Percentiles rank a stretch among this genome's conserved stretches.
Conservation (phyloP, 2,329 filamentous ascomycete genomes). For the Botryosphaeria agaves region DNA sequence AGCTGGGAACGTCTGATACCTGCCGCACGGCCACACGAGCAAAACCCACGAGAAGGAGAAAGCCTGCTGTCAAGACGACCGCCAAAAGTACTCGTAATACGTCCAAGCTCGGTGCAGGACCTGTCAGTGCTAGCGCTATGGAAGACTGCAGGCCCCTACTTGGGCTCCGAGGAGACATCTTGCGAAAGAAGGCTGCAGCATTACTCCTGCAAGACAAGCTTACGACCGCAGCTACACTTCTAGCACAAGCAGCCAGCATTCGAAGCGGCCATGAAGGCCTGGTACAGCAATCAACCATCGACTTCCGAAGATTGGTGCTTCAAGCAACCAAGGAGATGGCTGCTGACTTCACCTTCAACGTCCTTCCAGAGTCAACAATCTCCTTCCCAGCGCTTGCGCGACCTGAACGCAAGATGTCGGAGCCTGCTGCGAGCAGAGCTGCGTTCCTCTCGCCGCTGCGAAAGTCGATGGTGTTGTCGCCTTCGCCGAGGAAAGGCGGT, state of each 20-base stretch:
- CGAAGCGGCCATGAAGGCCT: slow-evolving; percentile 21
- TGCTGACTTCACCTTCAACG: slow-evolving; percentile 69
- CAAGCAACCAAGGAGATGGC: slow-evolving; percentile 57
- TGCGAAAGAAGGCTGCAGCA: slow-evolving; percentile 32
- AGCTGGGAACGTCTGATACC: slow-evolving; percentile 11
- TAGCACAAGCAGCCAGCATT: slow-evolving; percentile 11
- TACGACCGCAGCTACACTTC: slow-evolving; percentile 10
- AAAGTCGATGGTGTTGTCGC: neutral
- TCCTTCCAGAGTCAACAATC: slow-evolving; percentile 82
- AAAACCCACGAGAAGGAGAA: slow-evolving; percentile 6
- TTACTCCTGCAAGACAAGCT: slow-evolving; percentile 15
- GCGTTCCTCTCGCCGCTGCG: slow-evolving; percentile 3
- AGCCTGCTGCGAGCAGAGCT: slow-evolving; percentile 5
- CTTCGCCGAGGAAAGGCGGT: slow-evolving; percentile 3
- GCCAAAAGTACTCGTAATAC: neutral
- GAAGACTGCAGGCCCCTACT: slow-evolving; percentile 21
- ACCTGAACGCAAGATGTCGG: slow-evolving; percentile 12
- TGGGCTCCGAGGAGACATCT: slow-evolving; percentile 29
- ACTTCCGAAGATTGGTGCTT: slow-evolving; percentile 49
- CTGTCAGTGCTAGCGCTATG: slow-evolving; percentile 2
- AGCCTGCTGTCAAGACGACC: slow-evolving; percentile 8
- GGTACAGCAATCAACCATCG: slow-evolving; percentile 37
- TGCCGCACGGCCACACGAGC: slow-evolving; percentile 1
- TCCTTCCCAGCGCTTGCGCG: slow-evolving; percentile 54
- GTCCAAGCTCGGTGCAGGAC: slow-evolving; percentile 1